A percentile compares a stretch with the other conserved stretches of the same genome.
Evolutionary conservation across 1,284 basidiomycete genomes (phyloP).

Genomic region (Ustilago sp.): DNA sequence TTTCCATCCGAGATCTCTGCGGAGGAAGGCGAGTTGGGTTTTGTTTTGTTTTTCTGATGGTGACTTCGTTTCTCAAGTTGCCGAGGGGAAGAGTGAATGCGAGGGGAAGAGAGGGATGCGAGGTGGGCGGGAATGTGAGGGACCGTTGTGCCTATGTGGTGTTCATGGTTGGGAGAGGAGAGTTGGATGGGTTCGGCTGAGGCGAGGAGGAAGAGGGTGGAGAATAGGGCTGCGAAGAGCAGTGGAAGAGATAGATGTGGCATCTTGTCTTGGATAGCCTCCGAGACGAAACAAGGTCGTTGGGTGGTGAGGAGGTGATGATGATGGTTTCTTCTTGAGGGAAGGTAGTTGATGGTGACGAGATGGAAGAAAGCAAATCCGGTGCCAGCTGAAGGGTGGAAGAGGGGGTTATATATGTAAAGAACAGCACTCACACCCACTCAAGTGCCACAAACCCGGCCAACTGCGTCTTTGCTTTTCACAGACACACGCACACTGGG

Average conservation of each 20-base stretch:
- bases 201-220: slow-evolving; percentile 1
- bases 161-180: neutral
- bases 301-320: neutral
- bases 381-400: too few relatives aligned
- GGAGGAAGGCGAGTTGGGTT: neutral
- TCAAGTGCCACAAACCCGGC: neutral
- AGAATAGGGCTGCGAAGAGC: neutral
- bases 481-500: neutral
- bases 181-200: neutral
- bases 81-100: neutral
- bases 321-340: neutral
- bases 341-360: neutral
- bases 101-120: neutral
- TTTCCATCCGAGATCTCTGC: slow-evolving; percentile 19
- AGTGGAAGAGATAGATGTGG: neutral
- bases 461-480: neutral
- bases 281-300: neutral
- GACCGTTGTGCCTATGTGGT: slow-evolving; percentile 4
- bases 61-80: slow-evolving; percentile 14
- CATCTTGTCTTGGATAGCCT: neutral
- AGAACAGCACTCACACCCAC: neutral
- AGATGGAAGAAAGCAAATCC: neutral
- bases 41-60: slow-evolving; percentile 13
- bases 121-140: neutral
- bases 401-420: neutral